These are phyloP conservation scores for Medicago lupulina DNA, from an alignment of 306 rosid genomes.

Conservation along the genomic window DNA sequence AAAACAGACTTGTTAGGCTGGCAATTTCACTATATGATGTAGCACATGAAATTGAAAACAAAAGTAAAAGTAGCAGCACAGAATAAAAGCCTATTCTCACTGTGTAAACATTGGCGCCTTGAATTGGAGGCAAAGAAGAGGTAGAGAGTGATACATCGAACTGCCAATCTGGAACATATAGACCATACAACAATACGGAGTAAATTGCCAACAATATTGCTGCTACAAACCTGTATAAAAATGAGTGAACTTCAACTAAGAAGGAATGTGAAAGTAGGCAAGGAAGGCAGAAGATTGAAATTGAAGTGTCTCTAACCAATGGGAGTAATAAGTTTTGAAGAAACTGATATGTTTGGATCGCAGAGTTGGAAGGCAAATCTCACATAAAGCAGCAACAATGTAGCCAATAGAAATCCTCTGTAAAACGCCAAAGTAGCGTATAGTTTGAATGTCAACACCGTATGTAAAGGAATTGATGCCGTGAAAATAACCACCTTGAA, in stretches of 20 bases:
- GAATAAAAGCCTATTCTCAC: constrained; percentile 47
- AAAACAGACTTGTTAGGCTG: not conserved
- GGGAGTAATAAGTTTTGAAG: constrained; percentile 61
- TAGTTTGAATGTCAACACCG: constrained; percentile 79
- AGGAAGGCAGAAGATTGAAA: not conserved
- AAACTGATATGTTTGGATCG: constrained; percentile 50
- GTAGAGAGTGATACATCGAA: constrained; percentile 54
- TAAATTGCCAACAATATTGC: constrained; percentile 66
- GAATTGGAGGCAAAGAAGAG: constrained; percentile 47
- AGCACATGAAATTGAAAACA: constrained; percentile 30
- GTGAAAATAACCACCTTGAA: constrained; percentile 97
- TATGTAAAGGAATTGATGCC: constrained; percentile 76
- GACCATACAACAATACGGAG: constrained; percentile 67
- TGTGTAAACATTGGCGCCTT: constrained; percentile 53
- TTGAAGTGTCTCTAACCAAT: constrained; percentile 59
- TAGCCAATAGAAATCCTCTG: constrained; percentile 96
- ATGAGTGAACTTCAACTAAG: not conserved
- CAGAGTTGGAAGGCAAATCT: constrained; percentile 74
- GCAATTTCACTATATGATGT: constrained; percentile 23
- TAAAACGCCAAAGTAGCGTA: constrained; percentile 80
- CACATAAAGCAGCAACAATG: constrained; percentile 74
- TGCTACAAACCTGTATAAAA: constrained; percentile 63
- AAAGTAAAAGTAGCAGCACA: constrained; percentile 31
- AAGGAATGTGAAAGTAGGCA: constrained; percentile 21
- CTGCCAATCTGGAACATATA: constrained; percentile 95